Evolutionary conservation across 2,329 filamentous ascomycete genomes (phyloP).

Genomic region (Claviceps sp.): DNA sequence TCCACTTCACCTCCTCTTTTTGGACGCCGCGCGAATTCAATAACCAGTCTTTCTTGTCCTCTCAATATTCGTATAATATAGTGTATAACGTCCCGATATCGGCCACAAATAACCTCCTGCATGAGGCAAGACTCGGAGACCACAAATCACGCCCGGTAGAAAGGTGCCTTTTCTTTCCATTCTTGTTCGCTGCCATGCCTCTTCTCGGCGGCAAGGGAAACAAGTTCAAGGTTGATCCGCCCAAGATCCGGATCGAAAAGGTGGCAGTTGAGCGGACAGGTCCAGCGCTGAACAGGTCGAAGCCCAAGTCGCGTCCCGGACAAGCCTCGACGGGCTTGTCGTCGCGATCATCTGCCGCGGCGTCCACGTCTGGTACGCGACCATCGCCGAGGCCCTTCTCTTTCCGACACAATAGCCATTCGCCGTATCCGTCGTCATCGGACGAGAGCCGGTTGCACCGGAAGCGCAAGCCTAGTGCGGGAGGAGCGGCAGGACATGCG

Average conservation of each 20-base stretch:
- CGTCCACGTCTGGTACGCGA: conserved; percentile 12
- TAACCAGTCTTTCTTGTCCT: too few relatives aligned
- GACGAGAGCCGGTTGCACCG: conserved; percentile 25
- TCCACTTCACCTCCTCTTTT: too few relatives aligned
- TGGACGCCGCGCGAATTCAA: too few relatives aligned
- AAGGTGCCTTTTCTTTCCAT: not conserved
- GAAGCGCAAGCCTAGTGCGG: conserved; percentile 33
- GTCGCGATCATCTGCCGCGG: conserved; percentile 18
- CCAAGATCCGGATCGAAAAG: conserved; percentile 38
- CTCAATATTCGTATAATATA: too few relatives aligned
- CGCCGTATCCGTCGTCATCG: conserved; percentile 27
- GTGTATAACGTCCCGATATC: too few relatives aligned
- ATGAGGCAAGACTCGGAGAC: too few relatives aligned
- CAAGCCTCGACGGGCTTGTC: conserved; percentile 8
- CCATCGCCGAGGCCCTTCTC: conserved; percentile 27
- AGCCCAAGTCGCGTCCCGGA: conserved; percentile 18
- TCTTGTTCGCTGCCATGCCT: conserved; percentile 16
- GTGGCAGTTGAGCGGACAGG: conserved; percentile 28
- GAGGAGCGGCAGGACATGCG: conserved; percentile 7
- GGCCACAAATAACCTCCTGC: too few relatives aligned
- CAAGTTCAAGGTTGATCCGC: conserved; percentile 38
- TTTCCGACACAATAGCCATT: conserved; percentile 25
- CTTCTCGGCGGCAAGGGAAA: conserved; percentile 29
- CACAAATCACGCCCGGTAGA: too few relatives aligned
- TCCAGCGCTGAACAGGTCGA: conserved; percentile 23